A percentile compares a stretch with the other conserved stretches of the same genome.
Evolutionary conservation across 2,329 filamentous ascomycete genomes (phyloP).

Genomic region (Dactylellina sp.): DNA sequence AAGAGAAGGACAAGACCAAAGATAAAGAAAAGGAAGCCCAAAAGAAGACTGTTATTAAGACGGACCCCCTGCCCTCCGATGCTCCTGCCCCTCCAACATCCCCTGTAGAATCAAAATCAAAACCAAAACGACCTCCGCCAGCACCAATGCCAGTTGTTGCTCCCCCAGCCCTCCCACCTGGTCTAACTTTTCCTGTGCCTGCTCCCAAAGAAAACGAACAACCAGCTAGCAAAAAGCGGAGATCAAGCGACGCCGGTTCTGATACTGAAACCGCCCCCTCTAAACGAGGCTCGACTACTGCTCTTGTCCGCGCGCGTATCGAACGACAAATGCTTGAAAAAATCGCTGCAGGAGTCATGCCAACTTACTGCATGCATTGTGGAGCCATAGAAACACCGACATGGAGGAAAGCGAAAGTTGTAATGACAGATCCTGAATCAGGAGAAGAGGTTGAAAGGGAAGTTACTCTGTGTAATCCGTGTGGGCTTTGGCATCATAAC

Average conservation of each 20-base stretch:
- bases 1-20: conserved; percentile 1
- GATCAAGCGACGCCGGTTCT: conserved; percentile 47
- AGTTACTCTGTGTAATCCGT: conserved; percentile 90
- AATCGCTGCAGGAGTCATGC: conserved; percentile 84
- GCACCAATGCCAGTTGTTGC: conserved; percentile 32
- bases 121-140: conserved; percentile 21
- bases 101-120: conserved; percentile 30
- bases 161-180: conserved; percentile 25
- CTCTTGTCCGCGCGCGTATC: conserved; percentile 56
- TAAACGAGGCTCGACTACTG: conserved; percentile 57
- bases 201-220: conserved; percentile 32
- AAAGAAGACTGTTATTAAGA: conserved; percentile 33
- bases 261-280: conserved; percentile 44
- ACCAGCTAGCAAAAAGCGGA: conserved; percentile 23
- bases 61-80: conserved; percentile 33
- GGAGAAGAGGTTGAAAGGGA: conserved; percentile 76
- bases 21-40: conserved; percentile 18
- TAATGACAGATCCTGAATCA: conserved; percentile 66
- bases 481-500: conserved; percentile 93
- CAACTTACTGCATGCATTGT: conserved; percentile 90
- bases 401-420: conserved; percentile 87
- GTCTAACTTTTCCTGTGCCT: conserved; percentile 27
- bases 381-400: conserved; percentile 95
- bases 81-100: conserved; percentile 31
- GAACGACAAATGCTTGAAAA: conserved; percentile 60